A percentile compares a stretch with the other conserved stretches of the same genome.
These are phyloP conservation scores for Leccinum fibrillosum DNA, from an alignment of 768 basidiomycete genomes.

Conservation along the genomic window DNA sequence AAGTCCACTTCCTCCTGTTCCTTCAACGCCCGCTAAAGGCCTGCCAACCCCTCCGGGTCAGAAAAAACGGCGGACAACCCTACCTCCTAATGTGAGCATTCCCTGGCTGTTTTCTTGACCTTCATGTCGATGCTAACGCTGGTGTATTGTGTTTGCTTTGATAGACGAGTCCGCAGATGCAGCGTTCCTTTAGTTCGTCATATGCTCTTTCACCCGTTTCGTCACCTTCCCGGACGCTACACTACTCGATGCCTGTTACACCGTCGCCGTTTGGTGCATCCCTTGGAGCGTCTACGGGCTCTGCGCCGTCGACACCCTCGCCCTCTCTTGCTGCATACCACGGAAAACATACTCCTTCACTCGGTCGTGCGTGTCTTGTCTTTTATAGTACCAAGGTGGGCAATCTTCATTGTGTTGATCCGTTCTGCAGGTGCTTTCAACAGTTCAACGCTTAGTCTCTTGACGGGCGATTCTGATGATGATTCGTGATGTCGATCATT, in stretches of 20 bases:
- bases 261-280: conserved; percentile 38
- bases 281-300: conserved; percentile 26
- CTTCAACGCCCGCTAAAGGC: conserved; percentile 20
- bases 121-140: background rate
- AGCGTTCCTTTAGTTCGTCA: conserved; percentile 29
- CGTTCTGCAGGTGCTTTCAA: conserved; percentile 27
- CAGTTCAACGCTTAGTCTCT: conserved; percentile 23
- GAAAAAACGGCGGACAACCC: conserved; percentile 26
- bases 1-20: conserved; percentile 27
- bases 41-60: conserved; percentile 22
- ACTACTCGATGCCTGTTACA: conserved; percentile 35
- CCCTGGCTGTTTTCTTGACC: background rate
- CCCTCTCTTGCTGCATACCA: conserved; percentile 40
- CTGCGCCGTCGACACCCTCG: conserved; percentile 33
- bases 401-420: background rate
- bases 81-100: conserved; percentile 22
- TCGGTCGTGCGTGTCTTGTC: conserved; percentile 32
- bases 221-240: conserved; percentile 32
- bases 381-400: background rate
- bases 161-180: conserved; percentile 26
- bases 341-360: conserved; percentile 34
- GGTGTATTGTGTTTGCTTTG: background rate
- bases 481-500: conserved; percentile 18
- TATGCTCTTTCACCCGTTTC: conserved; percentile 29
- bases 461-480: conserved; percentile 29